A percentile compares a stretch with the other conserved stretches of the same genome.
Evolutionary conservation across 2,329 filamentous ascomycete genomes (phyloP).

Genomic region (Cordyceps cateniannulata): DNA sequence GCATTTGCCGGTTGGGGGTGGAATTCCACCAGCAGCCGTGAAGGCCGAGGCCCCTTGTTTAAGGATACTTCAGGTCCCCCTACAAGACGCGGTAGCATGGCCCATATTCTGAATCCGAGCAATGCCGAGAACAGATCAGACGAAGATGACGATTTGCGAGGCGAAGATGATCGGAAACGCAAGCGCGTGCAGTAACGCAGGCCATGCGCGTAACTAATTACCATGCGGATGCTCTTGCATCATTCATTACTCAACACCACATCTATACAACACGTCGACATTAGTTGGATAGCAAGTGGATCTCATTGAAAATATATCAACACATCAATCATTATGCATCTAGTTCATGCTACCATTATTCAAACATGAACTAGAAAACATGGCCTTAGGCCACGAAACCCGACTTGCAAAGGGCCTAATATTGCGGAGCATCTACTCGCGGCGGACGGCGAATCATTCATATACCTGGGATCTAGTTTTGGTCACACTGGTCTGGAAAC

Average conservation of each 20-base stretch:
- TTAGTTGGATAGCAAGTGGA: background rate
- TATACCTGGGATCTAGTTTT: background rate
- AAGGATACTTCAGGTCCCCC: conserved; percentile 51
- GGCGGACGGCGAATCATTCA: background rate
- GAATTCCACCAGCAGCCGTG: conserved; percentile 42
- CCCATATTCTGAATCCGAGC: conserved; percentile 56
- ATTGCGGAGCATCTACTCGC: background rate
- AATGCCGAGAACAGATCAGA: conserved; percentile 49
- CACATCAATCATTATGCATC: background rate
- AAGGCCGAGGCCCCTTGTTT: conserved; percentile 43
- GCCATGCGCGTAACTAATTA: background rate
- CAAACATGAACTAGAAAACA: background rate
- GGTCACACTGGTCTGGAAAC: background rate
- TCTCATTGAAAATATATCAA: background rate
- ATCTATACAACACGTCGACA: background rate
- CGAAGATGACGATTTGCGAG: conserved; percentile 48
- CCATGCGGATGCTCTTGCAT: no score
- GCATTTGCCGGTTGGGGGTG: conserved; percentile 52
- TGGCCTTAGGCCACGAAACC: background rate
- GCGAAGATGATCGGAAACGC: conserved; percentile 55
- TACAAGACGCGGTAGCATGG: conserved; percentile 54
- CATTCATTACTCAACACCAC: background rate
- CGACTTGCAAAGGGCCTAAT: conserved; percentile 11
- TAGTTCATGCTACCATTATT: background rate
- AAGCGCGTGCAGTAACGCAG: conserved; percentile 46